A percentile compares a stretch with the other conserved stretches of the same genome.
phyloP scores from a whole-genome alignment of 306 rosid species.

The Quercus suber region DNA sequence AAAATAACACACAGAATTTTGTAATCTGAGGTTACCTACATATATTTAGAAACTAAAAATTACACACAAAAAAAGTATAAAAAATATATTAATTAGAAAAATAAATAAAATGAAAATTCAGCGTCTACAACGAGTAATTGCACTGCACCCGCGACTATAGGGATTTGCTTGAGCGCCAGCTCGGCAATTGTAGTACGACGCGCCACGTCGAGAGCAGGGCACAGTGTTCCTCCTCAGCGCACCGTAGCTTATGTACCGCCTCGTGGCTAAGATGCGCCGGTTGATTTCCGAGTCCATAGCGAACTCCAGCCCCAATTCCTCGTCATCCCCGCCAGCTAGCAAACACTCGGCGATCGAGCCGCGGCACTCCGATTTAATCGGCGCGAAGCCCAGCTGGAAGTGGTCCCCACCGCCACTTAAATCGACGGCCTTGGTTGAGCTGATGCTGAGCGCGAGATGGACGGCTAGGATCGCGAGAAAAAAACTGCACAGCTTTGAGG shows the following conservation, averaged over 20 bases:
- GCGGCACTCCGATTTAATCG: slow-evolving; percentile 41
- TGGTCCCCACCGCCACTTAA: slow-evolving; percentile 29
- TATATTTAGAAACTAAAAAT: slow-evolving; percentile 8
- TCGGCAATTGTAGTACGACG: slow-evolving; percentile 92
- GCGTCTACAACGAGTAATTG: slow-evolving; percentile 83
- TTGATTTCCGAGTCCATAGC: slow-evolving; percentile 78
- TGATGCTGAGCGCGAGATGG: slow-evolving; percentile 17
- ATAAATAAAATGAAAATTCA: slow-evolving; percentile 10
- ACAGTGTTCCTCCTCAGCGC: slow-evolving; percentile 90
- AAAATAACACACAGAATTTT: slow-evolving; percentile 4
- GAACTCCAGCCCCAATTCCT: slow-evolving; percentile 44
- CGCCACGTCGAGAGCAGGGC: slow-evolving; percentile 91
- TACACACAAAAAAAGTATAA: neutral
- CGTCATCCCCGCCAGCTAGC: slow-evolving; percentile 40
- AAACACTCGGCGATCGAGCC: slow-evolving; percentile 70
- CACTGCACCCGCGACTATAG: slow-evolving; percentile 78
- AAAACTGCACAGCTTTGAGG: slow-evolving; percentile 17
- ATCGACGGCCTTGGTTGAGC: slow-evolving; percentile 49
- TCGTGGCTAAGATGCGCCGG: slow-evolving; percentile 76
- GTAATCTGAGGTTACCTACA: neutral
- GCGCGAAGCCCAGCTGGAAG: slow-evolving; percentile 35
- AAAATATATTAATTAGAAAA: neutral
- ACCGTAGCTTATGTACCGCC: slow-evolving; percentile 82
- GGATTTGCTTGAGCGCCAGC: slow-evolving; percentile 94
- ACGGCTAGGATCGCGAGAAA: slow-evolving; percentile 55